phyloP scores from a whole-genome alignment of 352 stramenopile species.

The Phytophthora sojae region DNA sequence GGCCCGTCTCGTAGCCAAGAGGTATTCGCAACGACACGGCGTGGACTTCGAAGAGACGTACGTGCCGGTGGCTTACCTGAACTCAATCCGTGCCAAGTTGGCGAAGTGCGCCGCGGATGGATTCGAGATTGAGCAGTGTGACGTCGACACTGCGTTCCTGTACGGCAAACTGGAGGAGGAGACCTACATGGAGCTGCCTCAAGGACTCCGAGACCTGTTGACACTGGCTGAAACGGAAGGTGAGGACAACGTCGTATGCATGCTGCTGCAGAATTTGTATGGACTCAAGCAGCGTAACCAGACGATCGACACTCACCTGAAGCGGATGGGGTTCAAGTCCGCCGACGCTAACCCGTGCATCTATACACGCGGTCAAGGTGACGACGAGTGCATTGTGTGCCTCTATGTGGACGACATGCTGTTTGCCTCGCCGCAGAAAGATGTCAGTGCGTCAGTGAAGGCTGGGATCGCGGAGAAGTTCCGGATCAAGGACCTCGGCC shows the following conservation, averaged over 20 bases:
- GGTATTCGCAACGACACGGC: not conserved
- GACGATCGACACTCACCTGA: not conserved
- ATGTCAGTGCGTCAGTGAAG: too few species aligned
- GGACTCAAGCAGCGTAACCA: not conserved
- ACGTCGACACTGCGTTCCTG: not conserved
- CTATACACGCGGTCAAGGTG: too few species aligned
- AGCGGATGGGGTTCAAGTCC: not conserved
- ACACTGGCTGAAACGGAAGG: not conserved
- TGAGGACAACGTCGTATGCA: constrained; percentile 4
- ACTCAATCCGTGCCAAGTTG: not conserved
- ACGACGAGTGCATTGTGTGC: too few species aligned
- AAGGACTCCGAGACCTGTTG: not conserved
- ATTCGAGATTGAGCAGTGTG: not conserved
- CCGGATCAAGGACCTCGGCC: too few species aligned
- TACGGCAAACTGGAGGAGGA: not conserved
- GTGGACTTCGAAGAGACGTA: not conserved
- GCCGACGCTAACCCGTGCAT: not conserved
- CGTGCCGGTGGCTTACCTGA: not conserved
- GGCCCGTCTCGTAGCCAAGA: not conserved
- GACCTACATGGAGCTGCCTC: not conserved
- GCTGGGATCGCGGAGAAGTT: too few species aligned
- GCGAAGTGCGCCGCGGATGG: not conserved
- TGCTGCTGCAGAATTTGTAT: constrained; percentile 6
- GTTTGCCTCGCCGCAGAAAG: too few species aligned
- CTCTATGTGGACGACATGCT: too few species aligned